These are phyloP conservation scores for Hypoxylon sp. DNA, from an alignment of 2,329 filamentous ascomycete species.

Conservation along the genomic window DNA sequence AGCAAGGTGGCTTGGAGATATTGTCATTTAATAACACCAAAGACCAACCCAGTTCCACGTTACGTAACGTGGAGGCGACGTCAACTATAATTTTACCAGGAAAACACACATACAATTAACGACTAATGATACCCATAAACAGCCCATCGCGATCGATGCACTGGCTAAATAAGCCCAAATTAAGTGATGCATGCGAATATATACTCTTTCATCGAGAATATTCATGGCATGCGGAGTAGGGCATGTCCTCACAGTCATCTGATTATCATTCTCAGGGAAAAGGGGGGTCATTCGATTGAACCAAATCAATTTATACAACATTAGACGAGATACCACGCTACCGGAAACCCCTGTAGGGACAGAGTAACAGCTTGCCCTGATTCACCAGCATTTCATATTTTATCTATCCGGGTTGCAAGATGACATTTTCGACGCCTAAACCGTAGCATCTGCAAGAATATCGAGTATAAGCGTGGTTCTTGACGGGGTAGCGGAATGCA, in stretches of 20 bases:
- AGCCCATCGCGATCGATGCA: not conserved
- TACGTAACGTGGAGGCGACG: not conserved
- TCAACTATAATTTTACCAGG: not conserved
- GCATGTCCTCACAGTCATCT: conserved; percentile 26
- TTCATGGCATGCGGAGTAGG: not conserved
- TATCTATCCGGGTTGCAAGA: conserved; percentile 11
- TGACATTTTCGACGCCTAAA: conserved; percentile 6
- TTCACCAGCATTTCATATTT: not conserved
- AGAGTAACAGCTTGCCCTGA: conserved; percentile 4
- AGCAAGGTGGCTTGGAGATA: not conserved
- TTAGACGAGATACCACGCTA: conserved; percentile 10
- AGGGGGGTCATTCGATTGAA: conserved; percentile 19
- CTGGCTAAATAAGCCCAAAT: conserved; percentile 27
- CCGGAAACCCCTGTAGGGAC: conserved; percentile 4
- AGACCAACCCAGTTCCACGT: not conserved
- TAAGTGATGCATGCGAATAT: conserved; percentile 13
- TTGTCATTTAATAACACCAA: not conserved
- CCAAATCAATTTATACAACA: conserved; percentile 22
- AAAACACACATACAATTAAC: not conserved
- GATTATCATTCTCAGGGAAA: conserved; percentile 16
- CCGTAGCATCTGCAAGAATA: not conserved
- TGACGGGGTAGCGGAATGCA: not conserved
- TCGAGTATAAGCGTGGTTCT: conserved; percentile 1
- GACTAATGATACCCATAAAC: not conserved
- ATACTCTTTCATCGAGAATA: conserved; percentile 10